phyloP scores from a whole-genome alignment of 208 protist genomes.

The Leishmania turanica region DNA sequence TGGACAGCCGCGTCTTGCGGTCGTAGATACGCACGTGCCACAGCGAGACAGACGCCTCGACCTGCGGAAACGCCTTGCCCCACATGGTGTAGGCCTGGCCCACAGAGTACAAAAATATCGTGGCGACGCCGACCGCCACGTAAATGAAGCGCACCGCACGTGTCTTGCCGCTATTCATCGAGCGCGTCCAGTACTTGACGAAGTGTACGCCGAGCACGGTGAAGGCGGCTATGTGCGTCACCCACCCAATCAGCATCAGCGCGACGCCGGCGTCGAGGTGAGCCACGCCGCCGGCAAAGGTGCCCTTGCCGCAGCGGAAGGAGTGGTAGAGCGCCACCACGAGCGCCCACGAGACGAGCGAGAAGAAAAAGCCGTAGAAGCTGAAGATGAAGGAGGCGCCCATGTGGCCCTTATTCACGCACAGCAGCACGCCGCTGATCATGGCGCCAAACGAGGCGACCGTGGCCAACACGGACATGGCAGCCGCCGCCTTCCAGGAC shows the following conservation, averaged over 20 bases:
- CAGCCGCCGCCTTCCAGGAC: slow-evolving; percentile 47
- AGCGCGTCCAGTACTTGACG: slow-evolving; percentile 40
- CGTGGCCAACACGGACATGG: slow-evolving; percentile 47
- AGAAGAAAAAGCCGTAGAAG: slow-evolving; percentile 48
- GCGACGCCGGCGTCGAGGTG: slow-evolving; percentile 54
- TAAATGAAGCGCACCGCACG: slow-evolving; percentile 42
- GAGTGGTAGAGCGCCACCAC: slow-evolving; percentile 41
- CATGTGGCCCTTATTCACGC: slow-evolving; percentile 42
- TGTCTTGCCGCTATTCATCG: slow-evolving; percentile 37
- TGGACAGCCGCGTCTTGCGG: slow-evolving; percentile 29
- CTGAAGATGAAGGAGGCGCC: slow-evolving; percentile 38
- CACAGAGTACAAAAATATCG: slow-evolving; percentile 53
- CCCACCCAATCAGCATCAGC: slow-evolving; percentile 43
- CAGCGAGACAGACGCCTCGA: slow-evolving; percentile 44
- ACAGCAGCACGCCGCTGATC: slow-evolving; percentile 38
- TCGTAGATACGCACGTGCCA: slow-evolving; percentile 57
- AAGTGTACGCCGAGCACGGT: slow-evolving; percentile 41
- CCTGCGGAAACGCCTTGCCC: slow-evolving; percentile 31
- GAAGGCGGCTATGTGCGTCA: slow-evolving; percentile 28
- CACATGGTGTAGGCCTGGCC: slow-evolving; percentile 40
- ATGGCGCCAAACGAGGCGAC: slow-evolving; percentile 26
- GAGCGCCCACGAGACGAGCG: slow-evolving; percentile 46
- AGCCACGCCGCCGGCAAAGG: slow-evolving; percentile 36
- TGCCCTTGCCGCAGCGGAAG: slow-evolving; percentile 43
- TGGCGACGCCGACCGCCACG: slow-evolving; percentile 29